Conservation (phyloP, 2,329 filamentous ascomycete species). For the Fusarium acutatum region DNA sequence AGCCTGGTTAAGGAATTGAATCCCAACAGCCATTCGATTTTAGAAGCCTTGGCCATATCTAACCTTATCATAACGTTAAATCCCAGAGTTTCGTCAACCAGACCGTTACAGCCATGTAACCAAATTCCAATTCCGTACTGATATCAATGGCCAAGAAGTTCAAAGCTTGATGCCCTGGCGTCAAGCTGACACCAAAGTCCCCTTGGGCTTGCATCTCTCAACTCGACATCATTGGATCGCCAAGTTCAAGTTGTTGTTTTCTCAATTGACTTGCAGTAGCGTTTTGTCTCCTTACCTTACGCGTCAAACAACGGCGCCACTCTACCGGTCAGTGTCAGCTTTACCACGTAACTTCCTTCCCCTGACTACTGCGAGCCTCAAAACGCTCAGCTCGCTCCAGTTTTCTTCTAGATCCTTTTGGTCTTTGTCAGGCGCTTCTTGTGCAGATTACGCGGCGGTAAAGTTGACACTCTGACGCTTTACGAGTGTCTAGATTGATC, state of each 20-base stretch:
- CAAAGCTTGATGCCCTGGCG: slow-evolving; percentile 17
- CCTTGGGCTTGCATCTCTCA: slow-evolving; percentile 8
- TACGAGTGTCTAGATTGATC: not conserved
- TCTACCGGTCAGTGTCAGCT: not conserved
- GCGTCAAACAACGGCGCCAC: slow-evolving; percentile 25
- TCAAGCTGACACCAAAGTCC: not conserved
- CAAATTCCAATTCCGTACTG: not conserved
- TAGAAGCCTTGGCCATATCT: not conserved
- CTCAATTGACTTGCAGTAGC: slow-evolving; percentile 13
- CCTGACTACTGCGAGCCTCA: slow-evolving; percentile 29
- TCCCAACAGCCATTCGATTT: not conserved
- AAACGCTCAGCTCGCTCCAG: slow-evolving; percentile 23
- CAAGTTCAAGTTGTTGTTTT: not conserved
- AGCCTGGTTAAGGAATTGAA: not conserved
- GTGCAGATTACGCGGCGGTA: not conserved
- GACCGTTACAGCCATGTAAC: not conserved
- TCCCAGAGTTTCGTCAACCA: not conserved
- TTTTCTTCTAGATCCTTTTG: slow-evolving; percentile 5
- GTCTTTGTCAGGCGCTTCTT: not conserved
- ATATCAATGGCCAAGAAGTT: not conserved
- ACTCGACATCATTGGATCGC: slow-evolving; percentile 8
- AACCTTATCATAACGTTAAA: not conserved
- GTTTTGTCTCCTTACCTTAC: slow-evolving; percentile 8
- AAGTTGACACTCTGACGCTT: not conserved
- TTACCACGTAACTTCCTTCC: slow-evolving; percentile 5